Evolutionary conservation across 2,329 filamentous ascomycete species (phyloP).

Genomic region (Gliomastix tumulicola): DNA sequence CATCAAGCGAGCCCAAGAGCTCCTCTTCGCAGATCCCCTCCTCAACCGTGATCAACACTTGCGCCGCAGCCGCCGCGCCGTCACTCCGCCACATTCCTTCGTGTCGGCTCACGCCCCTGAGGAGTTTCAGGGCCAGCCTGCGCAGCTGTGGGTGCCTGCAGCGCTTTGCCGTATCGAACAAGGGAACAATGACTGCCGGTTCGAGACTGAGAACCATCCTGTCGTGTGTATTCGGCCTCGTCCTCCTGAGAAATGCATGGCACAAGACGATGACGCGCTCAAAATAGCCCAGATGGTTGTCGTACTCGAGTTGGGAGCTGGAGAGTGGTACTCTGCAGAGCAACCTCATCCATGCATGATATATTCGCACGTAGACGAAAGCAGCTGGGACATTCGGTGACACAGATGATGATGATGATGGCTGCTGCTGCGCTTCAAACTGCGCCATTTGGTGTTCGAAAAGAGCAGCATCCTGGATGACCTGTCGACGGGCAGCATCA

Average conservation of each 20-base stretch:
- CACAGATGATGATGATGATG: no score
- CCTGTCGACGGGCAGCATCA: background rate
- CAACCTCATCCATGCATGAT: constrained; percentile 15
- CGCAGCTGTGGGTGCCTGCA: constrained; percentile 21
- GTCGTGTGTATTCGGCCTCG: no score
- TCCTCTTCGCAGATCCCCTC: constrained; percentile 2
- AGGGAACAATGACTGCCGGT: constrained; percentile 19
- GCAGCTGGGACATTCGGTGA: no score
- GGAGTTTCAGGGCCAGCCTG: constrained; percentile 8
- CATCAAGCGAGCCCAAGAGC: background rate
- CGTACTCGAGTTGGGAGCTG: no score
- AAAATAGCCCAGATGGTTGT: constrained; percentile 17
- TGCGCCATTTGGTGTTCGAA: background rate
- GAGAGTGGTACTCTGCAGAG: constrained; percentile 2
- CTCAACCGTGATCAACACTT: constrained; percentile 9
- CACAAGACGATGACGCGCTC: constrained; percentile 14
- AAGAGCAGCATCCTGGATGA: background rate
- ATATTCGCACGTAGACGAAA: constrained; percentile 14
- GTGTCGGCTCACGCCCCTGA: background rate
- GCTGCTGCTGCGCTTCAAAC: background rate
- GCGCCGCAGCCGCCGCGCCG: constrained; percentile 8
- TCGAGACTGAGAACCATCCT: constrained; percentile 16
- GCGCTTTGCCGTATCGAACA: constrained; percentile 15
- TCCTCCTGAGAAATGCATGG: background rate
- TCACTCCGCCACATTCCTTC: constrained; percentile 19